phyloP scores from a whole-genome alignment of 2,329 filamentous ascomycete genomes.

The Bipolaris gigantea region DNA sequence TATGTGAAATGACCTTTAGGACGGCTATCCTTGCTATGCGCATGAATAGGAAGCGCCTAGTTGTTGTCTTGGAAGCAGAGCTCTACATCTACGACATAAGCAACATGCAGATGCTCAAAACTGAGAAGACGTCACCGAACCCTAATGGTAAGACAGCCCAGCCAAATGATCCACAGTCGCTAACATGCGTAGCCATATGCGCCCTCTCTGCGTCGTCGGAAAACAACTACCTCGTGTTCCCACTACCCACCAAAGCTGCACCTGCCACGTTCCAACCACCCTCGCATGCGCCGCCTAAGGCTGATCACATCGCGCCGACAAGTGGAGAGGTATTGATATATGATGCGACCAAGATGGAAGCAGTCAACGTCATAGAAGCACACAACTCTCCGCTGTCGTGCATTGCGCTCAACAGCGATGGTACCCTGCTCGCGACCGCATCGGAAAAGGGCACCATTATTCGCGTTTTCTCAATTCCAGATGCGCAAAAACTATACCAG shows the following conservation, averaged over 20 bases:
- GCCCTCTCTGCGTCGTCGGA: conserved; percentile 92
- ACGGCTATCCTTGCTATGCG: conserved; percentile 94
- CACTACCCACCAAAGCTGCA: conserved; percentile 69
- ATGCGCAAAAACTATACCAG: conserved; percentile 90
- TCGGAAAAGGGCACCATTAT: conserved; percentile 98
- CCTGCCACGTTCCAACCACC: conserved; percentile 61
- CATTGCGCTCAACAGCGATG: conserved; percentile 89
- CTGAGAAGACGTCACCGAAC: conserved; percentile 92
- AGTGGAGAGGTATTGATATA: conserved; percentile 93
- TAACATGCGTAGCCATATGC: conserved; percentile 68
- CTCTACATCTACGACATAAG: conserved; percentile 99
- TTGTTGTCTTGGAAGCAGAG: conserved; percentile 91
- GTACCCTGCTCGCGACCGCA: conserved; percentile 87
- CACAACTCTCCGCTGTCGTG: conserved; percentile 89
- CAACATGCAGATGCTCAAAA: conserved; percentile 94
- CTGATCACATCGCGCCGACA: conserved; percentile 76
- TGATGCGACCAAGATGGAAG: conserved; percentile 84
- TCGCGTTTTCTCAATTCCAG: conserved; percentile 88
- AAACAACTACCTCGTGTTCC: conserved; percentile 93
- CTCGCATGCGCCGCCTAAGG: conserved; percentile 79
- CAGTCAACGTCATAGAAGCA: conserved; percentile 92
- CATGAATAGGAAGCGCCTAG: conserved; percentile 89
- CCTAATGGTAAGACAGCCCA: conserved; percentile 61
- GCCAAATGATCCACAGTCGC: neutral
- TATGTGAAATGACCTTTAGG: conserved; percentile 97